A percentile compares a stretch with the other conserved stretches of the same genome.
Evolutionary conservation across 768 basidiomycete genomes (phyloP).

Genomic region (Paxillus ammoniavirescens): DNA sequence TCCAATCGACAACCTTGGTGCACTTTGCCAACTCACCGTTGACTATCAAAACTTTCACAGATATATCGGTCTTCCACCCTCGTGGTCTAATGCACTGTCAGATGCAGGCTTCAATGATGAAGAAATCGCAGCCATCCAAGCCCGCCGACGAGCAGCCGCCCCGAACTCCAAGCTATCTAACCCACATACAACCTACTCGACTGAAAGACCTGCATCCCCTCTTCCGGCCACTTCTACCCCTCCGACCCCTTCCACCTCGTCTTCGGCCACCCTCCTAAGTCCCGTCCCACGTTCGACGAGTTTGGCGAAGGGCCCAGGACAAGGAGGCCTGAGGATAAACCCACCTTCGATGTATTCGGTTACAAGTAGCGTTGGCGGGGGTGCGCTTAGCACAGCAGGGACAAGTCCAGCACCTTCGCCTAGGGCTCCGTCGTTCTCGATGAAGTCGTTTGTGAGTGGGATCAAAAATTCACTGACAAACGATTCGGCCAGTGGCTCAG

Average conservation of each 20-base stretch:
- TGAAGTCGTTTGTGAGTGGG: slow-evolving; percentile 21
- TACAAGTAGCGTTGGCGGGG: slow-evolving; percentile 1
- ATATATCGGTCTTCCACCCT: slow-evolving; percentile 66
- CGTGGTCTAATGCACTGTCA: slow-evolving; percentile 63
- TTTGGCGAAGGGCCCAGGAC: slow-evolving; percentile 5
- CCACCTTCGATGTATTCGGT: slow-evolving; percentile 15
- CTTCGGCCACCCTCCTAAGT: slow-evolving; percentile 13
- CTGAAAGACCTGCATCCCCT: slow-evolving; percentile 15
- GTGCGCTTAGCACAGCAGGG: not conserved
- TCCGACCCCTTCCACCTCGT: slow-evolving; percentile 21
- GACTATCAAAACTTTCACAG: slow-evolving; percentile 28
- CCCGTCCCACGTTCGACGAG: slow-evolving; percentile 28
- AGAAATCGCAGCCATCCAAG: slow-evolving; percentile 62
- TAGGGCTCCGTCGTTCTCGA: slow-evolving; percentile 18
- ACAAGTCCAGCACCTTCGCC: slow-evolving; percentile 14
- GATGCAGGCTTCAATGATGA: slow-evolving; percentile 66
- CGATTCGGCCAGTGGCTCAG: slow-evolving; percentile 8
- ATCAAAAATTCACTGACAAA: slow-evolving; percentile 18
- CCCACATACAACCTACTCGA: not conserved
- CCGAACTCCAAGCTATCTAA: slow-evolving; percentile 7
- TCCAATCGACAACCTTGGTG: not conserved
- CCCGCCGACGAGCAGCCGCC: slow-evolving; percentile 30
- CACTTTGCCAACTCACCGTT: not conserved
- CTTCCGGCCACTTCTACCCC: not conserved
- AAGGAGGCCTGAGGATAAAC: slow-evolving; percentile 6